These are phyloP conservation scores for Fusarium denticulatum DNA, from an alignment of 2,329 filamentous ascomycete genomes.

Conservation along the genomic window DNA sequence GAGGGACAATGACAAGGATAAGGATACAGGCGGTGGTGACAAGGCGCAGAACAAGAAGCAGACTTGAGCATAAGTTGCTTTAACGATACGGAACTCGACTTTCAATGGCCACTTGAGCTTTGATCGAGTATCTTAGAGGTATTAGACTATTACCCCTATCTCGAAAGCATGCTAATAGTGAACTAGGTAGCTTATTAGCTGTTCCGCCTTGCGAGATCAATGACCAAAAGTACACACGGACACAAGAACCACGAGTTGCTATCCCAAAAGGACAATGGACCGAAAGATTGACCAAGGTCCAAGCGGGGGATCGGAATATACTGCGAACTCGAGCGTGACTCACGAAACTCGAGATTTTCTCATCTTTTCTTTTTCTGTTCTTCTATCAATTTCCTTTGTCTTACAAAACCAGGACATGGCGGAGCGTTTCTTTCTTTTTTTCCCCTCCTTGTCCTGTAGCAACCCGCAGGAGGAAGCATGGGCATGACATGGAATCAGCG, in stretches of 20 bases:
- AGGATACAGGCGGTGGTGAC: not conserved
- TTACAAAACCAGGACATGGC: not conserved
- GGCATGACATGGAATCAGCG: not conserved
- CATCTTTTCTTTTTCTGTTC: not conserved
- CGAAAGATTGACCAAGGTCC: not conserved
- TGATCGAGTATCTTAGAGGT: not conserved
- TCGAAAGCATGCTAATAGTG: not conserved
- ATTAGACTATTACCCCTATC: not conserved
- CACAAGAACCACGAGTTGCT: not conserved
- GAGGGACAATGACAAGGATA: not conserved
- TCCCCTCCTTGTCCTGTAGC: not conserved
- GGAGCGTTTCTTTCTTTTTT: not conserved
- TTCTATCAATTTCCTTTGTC: not conserved
- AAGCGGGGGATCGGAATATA: not conserved
- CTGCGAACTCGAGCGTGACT: not conserved
- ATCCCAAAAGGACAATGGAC: not conserved
- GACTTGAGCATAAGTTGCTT: not conserved
- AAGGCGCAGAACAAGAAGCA: conserved; percentile 1
- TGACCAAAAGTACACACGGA: not conserved
- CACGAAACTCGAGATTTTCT: not conserved
- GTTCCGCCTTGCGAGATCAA: not conserved
- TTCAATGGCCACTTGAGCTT: not conserved
- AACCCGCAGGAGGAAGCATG: not conserved
- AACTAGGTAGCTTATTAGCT: not conserved
- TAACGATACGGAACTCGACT: not conserved